These are phyloP conservation scores for Fusarium sp. DNA, from an alignment of 2,329 filamentous ascomycete species.

Conservation along the genomic window DNA sequence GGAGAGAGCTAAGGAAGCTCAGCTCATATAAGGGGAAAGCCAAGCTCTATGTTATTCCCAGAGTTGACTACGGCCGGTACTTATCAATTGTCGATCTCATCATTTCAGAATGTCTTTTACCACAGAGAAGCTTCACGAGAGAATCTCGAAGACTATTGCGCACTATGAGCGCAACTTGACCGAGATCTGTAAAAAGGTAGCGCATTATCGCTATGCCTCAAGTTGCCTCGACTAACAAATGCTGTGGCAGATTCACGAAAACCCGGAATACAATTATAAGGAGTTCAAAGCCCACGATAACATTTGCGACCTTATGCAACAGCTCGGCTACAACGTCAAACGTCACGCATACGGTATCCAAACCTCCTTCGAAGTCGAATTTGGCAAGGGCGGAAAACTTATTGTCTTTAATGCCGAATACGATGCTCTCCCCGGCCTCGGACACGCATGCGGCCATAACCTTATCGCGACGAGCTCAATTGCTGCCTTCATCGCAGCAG, in stretches of 20 bases:
- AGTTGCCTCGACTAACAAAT: background rate
- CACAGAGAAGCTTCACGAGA: conserved; percentile 7
- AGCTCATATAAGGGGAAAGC: conserved; percentile 16
- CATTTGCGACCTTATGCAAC: conserved; percentile 20
- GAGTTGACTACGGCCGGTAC: background rate
- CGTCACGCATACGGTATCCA: conserved; percentile 19
- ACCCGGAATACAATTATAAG: conserved; percentile 29
- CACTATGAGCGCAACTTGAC: conserved; percentile 30
- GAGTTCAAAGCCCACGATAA: conserved; percentile 30
- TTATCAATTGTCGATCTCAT: background rate
- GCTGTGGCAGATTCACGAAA: conserved; percentile 17
- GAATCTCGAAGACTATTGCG: conserved; percentile 27
- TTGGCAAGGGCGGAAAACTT: conserved; percentile 22
- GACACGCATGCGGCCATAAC: conserved; percentile 35
- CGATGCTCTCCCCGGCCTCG: conserved; percentile 30
- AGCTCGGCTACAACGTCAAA: conserved; percentile 22
- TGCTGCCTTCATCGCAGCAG: conserved; percentile 31
- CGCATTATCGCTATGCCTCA: rapidly evolving
- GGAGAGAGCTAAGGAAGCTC: background rate
- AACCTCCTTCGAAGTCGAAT: conserved; percentile 33
- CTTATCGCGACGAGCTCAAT: conserved; percentile 35
- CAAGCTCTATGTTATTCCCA: background rate
- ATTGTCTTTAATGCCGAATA: conserved; percentile 38
- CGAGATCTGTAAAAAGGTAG: conserved; percentile 33
- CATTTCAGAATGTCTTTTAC: conserved; percentile 5